A percentile compares a stretch with the other conserved stretches of the same genome.
Conservation (phyloP, 2,329 filamentous ascomycete species). For the Chrysoporthe puriensis region DNA sequence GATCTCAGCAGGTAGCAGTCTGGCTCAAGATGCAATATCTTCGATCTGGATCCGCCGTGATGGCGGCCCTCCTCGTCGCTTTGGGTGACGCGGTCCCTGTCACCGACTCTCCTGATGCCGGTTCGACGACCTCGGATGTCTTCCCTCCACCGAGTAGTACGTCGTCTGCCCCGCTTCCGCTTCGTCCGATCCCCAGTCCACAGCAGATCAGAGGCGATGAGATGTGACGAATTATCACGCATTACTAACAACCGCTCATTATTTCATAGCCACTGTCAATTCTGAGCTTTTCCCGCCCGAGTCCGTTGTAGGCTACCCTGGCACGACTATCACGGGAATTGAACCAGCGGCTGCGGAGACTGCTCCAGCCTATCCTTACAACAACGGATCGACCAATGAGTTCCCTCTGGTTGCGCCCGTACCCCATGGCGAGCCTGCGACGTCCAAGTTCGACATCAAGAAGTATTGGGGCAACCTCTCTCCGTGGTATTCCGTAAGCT, state of each 20-base stretch:
- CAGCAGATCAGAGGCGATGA: not conserved
- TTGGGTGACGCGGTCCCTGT: conserved; percentile 16
- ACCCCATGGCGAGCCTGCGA: conserved; percentile 33
- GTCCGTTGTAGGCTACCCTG: conserved; percentile 36
- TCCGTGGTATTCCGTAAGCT: conserved; percentile 40
- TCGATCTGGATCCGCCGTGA: not conserved
- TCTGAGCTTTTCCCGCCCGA: conserved; percentile 37
- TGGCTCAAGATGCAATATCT: conserved; percentile 17
- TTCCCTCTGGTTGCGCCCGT: conserved; percentile 38
- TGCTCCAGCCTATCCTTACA: conserved; percentile 36
- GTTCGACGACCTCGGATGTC: conserved; percentile 29
- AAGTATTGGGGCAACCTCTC: conserved; percentile 40
- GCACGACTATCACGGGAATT: conserved; percentile 35
- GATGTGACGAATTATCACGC: not conserved
- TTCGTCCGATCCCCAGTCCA: not conserved
- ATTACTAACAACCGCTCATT: not conserved
- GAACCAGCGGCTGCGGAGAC: conserved; percentile 38
- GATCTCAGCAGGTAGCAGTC: not conserved
- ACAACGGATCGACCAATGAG: conserved; percentile 34
- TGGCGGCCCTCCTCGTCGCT: conserved; percentile 1
- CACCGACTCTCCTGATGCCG: conserved; percentile 23
- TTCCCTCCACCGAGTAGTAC: conserved; percentile 33
- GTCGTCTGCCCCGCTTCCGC: conserved; percentile 6
- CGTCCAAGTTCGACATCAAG: conserved; percentile 36
- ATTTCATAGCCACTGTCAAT: conserved; percentile 35